These are phyloP conservation scores for Clitopilus hobsonii DNA, from an alignment of 768 basidiomycete genomes.

Conservation along the genomic window DNA sequence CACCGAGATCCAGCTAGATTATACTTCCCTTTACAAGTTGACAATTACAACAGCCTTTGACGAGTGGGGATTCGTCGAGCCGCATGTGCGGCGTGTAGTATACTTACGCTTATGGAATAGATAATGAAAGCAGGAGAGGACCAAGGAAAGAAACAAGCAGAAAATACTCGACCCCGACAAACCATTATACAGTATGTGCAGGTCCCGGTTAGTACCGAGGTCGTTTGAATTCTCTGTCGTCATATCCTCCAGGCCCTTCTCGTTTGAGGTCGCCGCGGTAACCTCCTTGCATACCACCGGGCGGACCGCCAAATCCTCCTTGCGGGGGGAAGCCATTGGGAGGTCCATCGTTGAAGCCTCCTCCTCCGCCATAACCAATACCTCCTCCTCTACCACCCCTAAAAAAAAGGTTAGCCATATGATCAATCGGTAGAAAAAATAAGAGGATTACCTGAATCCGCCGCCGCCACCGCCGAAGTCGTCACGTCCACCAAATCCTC, in stretches of 20 bases:
- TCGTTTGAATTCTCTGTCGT: slow-evolving; percentile 79
- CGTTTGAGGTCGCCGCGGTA: slow-evolving; percentile 75
- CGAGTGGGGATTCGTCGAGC: not conserved
- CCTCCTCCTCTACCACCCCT: slow-evolving; percentile 69
- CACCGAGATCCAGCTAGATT: not conserved
- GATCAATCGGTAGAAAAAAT: slow-evolving; percentile 1
- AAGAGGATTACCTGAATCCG: slow-evolving; percentile 52
- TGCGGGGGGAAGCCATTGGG: slow-evolving; percentile 38
- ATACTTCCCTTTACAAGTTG: not conserved
- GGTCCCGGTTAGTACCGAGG: slow-evolving; percentile 59
- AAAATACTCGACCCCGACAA: slow-evolving; percentile 12
- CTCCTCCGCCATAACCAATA: slow-evolving; percentile 59
- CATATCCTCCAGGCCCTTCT: slow-evolving; percentile 71
- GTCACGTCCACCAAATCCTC: slow-evolving; percentile 28
- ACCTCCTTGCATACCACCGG: slow-evolving; percentile 37
- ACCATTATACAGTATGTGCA: not conserved
- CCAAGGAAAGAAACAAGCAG: slow-evolving; percentile 13
- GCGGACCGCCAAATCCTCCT: slow-evolving; percentile 39
- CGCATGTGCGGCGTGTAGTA: not conserved
- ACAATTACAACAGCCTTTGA: not conserved
- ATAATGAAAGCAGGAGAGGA: not conserved
- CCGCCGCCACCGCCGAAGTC: slow-evolving; percentile 36
- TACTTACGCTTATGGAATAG: slow-evolving; percentile 4
- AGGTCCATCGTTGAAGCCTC: slow-evolving; percentile 50
- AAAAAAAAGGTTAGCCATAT: slow-evolving; percentile 7